Base-by-base conservation (phyloP, 2,329 filamentous ascomycete genomes). In the Spiromastix sp. region DNA sequence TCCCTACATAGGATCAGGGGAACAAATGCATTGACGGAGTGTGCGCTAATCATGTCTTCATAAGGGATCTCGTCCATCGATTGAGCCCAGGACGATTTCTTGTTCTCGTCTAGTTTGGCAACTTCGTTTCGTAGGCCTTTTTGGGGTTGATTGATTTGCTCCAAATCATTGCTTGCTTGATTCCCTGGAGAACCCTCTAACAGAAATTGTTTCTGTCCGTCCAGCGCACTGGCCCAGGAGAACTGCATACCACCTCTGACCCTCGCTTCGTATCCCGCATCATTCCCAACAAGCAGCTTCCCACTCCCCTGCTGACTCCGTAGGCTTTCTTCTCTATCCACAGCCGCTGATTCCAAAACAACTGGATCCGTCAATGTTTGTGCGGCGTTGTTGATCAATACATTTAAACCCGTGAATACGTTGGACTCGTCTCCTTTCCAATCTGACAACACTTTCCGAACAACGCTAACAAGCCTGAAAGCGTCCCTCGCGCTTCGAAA, bases 311-410 rank as follows among this genome's bases (percentile, higher is more conserved):
- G 17, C 9, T 40, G 12, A 6, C 32, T 29, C 34, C 42, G 42
- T 7, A 52, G 24, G 8, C 39, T 16, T 12, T 39, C 37, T 27
- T 55, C 53, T n/a, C 45, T 38, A 10, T 41, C 30, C 7, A 60
- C 46, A 0, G 52, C 53, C 13, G 18, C 41, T n/a, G 45, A 25
- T 30, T 60, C 56, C 19, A 47, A 51, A 22, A 41, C 38, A 7
- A 57, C 27, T 5, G 53, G 49, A 28, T 62, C 59, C 0, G 56
- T 60, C 25, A 59, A 38, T 1, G 56, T 61, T 41, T 61, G 58
- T 3, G 59, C 58, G 2, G 59, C 59, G 32, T 62, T 62, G 31
- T 60, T 62, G 42, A 62, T 50, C 29, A 61, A 33, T 5, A 62
- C 48, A 38, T 60, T 47, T 7, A 62, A 42, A 21, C 12, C 30